Evolutionary conservation across 2,329 filamentous ascomycete species (phyloP).

Genomic region (Apiospora phragmitis): DNA sequence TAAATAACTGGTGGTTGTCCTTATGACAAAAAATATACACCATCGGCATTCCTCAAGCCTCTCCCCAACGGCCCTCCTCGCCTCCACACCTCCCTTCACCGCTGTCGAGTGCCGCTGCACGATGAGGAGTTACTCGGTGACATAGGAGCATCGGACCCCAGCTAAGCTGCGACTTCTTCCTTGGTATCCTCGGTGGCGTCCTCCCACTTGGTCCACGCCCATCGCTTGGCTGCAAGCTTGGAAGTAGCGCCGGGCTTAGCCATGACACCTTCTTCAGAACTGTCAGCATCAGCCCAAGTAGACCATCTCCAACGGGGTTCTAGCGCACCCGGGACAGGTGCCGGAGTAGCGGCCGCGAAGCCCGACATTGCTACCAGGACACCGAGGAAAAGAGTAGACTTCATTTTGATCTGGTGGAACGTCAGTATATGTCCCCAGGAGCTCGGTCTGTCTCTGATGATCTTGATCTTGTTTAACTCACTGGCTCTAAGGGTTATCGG

Average conservation of each 20-base stretch:
- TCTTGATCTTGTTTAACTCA: no score
- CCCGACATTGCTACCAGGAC: background rate
- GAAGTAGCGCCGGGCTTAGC: background rate
- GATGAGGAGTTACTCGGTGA: no score
- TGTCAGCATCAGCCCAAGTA: background rate
- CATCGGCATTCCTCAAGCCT: no score
- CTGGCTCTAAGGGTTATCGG: no score
- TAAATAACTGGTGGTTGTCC: no score
- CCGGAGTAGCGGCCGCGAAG: background rate
- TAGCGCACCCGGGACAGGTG: background rate
- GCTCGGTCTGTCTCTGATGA: no score
- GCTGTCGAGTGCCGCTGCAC: no score
- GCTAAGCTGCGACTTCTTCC: background rate
- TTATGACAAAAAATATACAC: no score
- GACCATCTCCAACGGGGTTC: constrained; percentile 1
- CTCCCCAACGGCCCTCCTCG: no score
- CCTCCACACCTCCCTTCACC: no score
- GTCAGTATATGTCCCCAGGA: no score
- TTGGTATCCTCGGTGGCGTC: background rate
- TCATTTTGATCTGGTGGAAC: background rate
- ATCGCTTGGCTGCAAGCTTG: background rate
- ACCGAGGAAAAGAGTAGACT: background rate
- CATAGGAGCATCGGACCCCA: no score
- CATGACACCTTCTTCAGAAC: background rate
- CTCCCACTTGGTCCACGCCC: background rate